Conservation (phyloP, 441 rosid genomes). For the Mallotus japonicus region DNA sequence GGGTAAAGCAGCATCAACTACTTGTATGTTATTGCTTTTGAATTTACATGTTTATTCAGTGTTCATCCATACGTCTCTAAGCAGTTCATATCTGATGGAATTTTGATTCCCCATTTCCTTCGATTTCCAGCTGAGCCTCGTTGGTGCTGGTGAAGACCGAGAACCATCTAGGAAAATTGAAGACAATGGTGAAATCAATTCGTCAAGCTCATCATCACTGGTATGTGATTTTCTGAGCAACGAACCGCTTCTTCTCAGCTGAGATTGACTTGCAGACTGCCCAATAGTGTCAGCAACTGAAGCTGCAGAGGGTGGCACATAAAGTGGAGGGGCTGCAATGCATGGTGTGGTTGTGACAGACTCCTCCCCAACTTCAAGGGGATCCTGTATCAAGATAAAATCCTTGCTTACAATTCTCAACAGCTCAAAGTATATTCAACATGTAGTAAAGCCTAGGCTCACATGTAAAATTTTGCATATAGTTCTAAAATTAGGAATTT, state of each 20-base stretch:
- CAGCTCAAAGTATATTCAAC: neutral
- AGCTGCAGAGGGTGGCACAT: conserved; percentile 61
- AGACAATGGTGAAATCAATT: conserved; percentile 73
- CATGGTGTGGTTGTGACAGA: conserved; percentile 53
- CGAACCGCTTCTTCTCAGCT: conserved; percentile 54
- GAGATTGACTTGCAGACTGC: conserved; percentile 43
- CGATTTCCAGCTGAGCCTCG: conserved; percentile 39
- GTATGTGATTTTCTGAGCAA: conserved; percentile 72
- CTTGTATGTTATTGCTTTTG: neutral
- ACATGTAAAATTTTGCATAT: too few relatives aligned
- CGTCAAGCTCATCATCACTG: conserved; percentile 94
- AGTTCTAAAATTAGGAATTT: too few relatives aligned
- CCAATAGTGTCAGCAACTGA: conserved; percentile 47
- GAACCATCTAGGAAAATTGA: conserved; percentile 43
- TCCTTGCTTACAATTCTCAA: neutral
- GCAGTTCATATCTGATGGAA: conserved; percentile 67
- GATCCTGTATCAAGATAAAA: conserved; percentile 38
- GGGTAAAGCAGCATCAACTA: too few relatives aligned
- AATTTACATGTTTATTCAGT: conserved; percentile 33
- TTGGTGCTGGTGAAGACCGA: conserved; percentile 39
- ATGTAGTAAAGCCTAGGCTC: neutral
- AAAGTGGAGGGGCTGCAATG: conserved; percentile 57
- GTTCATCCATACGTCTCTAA: conserved; percentile 75
- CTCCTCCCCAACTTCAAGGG: conserved; percentile 38
- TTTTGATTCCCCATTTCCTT: conserved; percentile 43